Conservation (phyloP, 352 stramenopile genomes). For the Pythium rishiriense region DNA sequence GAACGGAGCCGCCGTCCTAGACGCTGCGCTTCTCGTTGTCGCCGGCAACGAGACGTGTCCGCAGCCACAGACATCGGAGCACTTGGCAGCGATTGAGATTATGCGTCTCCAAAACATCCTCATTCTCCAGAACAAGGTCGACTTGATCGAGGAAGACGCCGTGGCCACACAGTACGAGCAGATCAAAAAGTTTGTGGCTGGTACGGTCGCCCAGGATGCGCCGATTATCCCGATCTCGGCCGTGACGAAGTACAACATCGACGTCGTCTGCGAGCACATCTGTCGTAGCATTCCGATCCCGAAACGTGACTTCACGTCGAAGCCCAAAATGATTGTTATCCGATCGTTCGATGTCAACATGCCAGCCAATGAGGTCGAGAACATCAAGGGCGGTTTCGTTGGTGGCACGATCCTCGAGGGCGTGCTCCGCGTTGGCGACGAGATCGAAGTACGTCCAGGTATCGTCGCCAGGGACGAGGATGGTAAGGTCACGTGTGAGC, state of each 20-base stretch:
- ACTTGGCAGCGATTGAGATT: conserved; percentile 99
- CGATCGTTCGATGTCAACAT: conserved; percentile 99
- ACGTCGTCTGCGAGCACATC: conserved; percentile 99
- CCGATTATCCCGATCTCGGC: conserved; percentile 99
- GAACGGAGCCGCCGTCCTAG: conserved; percentile 99
- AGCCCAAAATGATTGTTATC: conserved; percentile 99
- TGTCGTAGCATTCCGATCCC: conserved; percentile 98
- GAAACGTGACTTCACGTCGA: conserved; percentile 96
- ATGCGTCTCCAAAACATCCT: conserved; percentile 99
- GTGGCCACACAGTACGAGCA: conserved; percentile 98
- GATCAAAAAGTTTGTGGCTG: conserved; percentile 91
- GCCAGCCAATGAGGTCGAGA: conserved; percentile 97
- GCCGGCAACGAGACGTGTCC: conserved; percentile 98
- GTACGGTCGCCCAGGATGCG: conserved; percentile 93
- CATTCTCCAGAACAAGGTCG: conserved; percentile 99
- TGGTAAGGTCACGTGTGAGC: conserved; percentile 93
- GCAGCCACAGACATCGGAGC: conserved; percentile 99
- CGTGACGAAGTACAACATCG: conserved; percentile 99
- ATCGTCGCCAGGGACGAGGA: conserved; percentile 99
- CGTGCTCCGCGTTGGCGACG: conserved; percentile 96
- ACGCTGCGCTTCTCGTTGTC: conserved; percentile 98
- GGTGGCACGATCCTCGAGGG: conserved; percentile 95
- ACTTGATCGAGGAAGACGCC: conserved; percentile 99
- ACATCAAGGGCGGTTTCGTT: conserved; percentile 94
- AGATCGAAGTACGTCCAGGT: conserved; percentile 99